Evolutionary conservation across 345 rosid genomes (phyloP).

Genomic region (Eucalyptus cladocalyx): DNA sequence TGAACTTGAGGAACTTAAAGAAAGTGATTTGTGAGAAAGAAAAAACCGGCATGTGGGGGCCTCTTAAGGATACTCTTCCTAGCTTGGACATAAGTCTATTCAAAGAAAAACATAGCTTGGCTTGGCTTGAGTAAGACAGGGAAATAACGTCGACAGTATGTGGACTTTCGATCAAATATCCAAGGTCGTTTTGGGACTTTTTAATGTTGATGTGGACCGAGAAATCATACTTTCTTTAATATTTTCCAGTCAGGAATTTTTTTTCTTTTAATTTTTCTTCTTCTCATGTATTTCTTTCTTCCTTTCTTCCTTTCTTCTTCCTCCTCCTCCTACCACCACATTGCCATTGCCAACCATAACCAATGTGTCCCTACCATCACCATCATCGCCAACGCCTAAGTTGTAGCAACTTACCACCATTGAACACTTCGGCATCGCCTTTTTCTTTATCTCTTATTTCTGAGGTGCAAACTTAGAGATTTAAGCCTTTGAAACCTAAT

Average conservation of each 20-base stretch:
- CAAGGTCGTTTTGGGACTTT: too few species aligned
- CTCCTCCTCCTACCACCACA: background rate
- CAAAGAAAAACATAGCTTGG: background rate
- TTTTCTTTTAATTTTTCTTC: too few species aligned
- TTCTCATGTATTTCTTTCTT: too few species aligned
- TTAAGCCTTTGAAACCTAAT: background rate
- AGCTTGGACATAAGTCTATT: background rate
- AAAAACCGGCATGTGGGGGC: conserved; percentile 22
- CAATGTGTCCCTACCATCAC: background rate
- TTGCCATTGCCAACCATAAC: background rate
- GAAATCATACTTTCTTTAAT: too few species aligned
- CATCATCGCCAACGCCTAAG: background rate
- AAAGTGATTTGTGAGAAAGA: conserved; percentile 46
- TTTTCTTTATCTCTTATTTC: background rate
- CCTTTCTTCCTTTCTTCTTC: background rate
- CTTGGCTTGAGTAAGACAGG: background rate
- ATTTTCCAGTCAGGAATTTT: background rate
- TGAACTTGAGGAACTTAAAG: conserved; percentile 14
- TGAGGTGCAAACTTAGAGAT: background rate
- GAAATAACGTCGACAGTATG: background rate
- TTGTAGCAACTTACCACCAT: conserved; percentile 1
- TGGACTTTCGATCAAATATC: too few species aligned
- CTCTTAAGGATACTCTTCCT: background rate
- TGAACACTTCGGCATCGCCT: background rate
- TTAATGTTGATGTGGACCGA: too few species aligned